Conservation (phyloP, 2,329 filamentous ascomycete species). For the Penicillium verrucosum region DNA sequence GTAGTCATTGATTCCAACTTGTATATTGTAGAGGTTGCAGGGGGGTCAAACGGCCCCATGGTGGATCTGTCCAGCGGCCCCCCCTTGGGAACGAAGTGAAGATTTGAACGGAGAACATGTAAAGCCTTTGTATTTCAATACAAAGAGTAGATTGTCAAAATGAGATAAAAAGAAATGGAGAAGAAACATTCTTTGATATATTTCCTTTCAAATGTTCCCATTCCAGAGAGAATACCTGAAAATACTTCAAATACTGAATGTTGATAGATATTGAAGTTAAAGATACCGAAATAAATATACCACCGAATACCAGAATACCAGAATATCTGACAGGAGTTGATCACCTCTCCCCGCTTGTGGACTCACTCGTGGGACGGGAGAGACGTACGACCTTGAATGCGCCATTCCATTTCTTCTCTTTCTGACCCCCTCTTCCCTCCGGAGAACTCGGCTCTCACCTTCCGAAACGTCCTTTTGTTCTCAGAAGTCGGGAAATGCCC, state of each 20-base stretch:
- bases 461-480: not conserved
- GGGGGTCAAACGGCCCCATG: not conserved
- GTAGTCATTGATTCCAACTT: not conserved
- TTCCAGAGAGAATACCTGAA: not conserved
- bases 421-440: not conserved
- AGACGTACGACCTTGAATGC: conserved; percentile 1
- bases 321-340: not conserved
- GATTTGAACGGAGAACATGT: not conserved
- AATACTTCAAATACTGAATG: not conserved
- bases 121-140: not conserved
- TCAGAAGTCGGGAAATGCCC: not conserved
- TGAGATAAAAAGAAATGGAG: not conserved
- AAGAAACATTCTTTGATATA: not conserved
- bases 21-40: not conserved
- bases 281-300: not conserved
- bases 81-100: conserved; percentile 2
- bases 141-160: not conserved
- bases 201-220: not conserved
- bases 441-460: not conserved
- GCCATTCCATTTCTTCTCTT: conserved; percentile 2
- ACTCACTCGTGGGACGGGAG: conserved; percentile 4
- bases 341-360: conserved; percentile 7
- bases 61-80: not conserved
- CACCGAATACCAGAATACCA: not conserved
- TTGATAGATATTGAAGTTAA: not conserved